phyloP scores from a whole-genome alignment of 176 grass and related monocot genomes.

The Elaeis guineensis region DNA sequence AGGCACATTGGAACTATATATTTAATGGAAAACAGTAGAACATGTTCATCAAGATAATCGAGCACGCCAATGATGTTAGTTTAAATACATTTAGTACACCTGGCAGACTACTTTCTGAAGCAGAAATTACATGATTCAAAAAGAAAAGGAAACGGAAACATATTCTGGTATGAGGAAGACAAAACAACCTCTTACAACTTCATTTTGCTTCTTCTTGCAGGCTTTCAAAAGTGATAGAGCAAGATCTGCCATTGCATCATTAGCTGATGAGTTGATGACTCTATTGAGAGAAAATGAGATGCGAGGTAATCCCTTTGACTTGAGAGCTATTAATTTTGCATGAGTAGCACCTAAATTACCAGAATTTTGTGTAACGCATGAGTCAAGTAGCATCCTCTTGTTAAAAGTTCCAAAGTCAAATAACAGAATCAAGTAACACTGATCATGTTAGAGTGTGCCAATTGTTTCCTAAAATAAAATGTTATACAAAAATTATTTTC shows the following conservation, averaged over 20 bases:
- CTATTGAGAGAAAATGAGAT: slow-evolving; percentile 53
- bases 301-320: slow-evolving; percentile 83
- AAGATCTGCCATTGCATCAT: slow-evolving; percentile 50
- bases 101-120: no score
- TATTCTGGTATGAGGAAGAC: neutral
- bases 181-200: slow-evolving; percentile 42
- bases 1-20: no score
- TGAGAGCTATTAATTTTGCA: slow-evolving; percentile 51
- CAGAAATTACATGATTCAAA: neutral
- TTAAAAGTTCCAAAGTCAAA: no score
- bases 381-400: no score
- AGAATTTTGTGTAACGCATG: neutral
- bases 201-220: slow-evolving; percentile 34
- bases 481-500: neutral
- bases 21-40: no score
- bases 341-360: slow-evolving; percentile 23
- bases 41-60: no score
- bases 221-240: slow-evolving; percentile 46
- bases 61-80: no score
- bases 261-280: slow-evolving; percentile 23
- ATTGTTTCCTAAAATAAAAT: no score
- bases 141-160: no score
- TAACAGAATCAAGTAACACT: no score
- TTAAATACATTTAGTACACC: no score
- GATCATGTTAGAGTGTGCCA: no score